Conservation (phyloP, 2,329 filamentous ascomycete genomes). For the Botrytis sinoallii region DNA sequence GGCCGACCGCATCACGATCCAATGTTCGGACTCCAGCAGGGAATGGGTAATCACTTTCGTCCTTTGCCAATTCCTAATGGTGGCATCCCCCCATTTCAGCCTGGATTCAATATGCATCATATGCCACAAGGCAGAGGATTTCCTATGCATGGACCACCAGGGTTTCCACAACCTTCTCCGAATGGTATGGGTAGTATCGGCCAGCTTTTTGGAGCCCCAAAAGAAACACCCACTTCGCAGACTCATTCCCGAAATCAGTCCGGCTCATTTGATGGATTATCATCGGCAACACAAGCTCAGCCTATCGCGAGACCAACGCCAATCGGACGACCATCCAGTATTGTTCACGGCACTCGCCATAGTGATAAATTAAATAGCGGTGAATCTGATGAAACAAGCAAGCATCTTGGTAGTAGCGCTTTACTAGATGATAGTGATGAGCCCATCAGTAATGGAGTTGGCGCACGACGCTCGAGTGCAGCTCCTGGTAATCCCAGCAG, state of each 20-base stretch:
- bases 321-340: constrained; percentile 82
- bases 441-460: constrained; percentile 42
- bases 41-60: constrained; percentile 53
- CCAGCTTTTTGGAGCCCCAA: constrained; percentile 40
- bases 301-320: constrained; percentile 80
- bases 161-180: constrained; percentile 48
- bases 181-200: constrained; percentile 43
- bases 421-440: constrained; percentile 73
- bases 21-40: constrained; percentile 54
- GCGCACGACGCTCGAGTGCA: constrained; percentile 37
- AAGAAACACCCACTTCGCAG: constrained; percentile 45
- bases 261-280: constrained; percentile 59
- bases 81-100: constrained; percentile 49
- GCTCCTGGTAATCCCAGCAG: constrained; percentile 32
- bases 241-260: constrained; percentile 76
- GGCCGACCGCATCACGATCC: constrained; percentile 46
- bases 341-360: constrained; percentile 50
- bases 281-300: constrained; percentile 53
- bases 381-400: constrained; percentile 68
- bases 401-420: constrained; percentile 86
- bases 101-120: constrained; percentile 60
- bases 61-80: constrained; percentile 48
- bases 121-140: constrained; percentile 49
- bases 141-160: constrained; percentile 48
- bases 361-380: constrained; percentile 40